Conservation (phyloP, 176 grass and related monocot species). For the Dendrocalamus sinicus region DNA sequence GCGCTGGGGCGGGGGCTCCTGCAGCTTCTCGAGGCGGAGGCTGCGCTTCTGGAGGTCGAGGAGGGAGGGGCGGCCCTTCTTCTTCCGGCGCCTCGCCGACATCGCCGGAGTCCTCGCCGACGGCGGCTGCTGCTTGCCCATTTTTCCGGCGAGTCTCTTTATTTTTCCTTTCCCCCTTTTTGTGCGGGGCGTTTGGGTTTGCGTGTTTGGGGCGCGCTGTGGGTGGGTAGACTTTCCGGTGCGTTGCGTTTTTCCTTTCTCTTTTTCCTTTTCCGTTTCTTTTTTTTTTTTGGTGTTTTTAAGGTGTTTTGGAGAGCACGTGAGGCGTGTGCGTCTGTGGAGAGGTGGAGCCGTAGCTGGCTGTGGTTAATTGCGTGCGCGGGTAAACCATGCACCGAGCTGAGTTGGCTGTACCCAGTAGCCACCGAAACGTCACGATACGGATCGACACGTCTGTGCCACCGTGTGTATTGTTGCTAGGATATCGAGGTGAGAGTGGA, state of each 20-base stretch:
- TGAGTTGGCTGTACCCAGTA: neutral
- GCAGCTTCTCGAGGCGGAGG: slow-evolving; percentile 62
- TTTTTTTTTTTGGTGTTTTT: neutral
- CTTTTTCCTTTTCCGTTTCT: neutral
- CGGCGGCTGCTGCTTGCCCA: slow-evolving; percentile 82
- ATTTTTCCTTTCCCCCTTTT: neutral
- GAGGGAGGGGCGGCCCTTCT: slow-evolving; percentile 97
- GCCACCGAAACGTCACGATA: neutral
- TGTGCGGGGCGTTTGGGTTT: slow-evolving; percentile 29
- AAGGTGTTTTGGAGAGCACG: neutral
- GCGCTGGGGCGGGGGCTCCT: slow-evolving; percentile 42
- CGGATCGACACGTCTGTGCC: neutral
- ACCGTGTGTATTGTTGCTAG: too few relatives aligned
- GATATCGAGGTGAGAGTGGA: too few relatives aligned
- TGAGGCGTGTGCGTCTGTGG: slow-evolving; percentile 15
- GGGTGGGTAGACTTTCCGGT: slow-evolving; percentile 52
- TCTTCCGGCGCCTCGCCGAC: slow-evolving; percentile 66
- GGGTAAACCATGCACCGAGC: neutral
- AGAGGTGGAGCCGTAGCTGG: neutral
- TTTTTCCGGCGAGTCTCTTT: slow-evolving; percentile 45
- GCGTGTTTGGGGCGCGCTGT: slow-evolving; percentile 49
- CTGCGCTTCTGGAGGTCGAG: slow-evolving; percentile 85
- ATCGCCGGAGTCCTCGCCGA: slow-evolving; percentile 62
- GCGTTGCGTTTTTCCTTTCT: slow-evolving; percentile 6
- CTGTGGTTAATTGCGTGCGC: neutral